Percentiles rank a stretch among this genome's conserved stretches.
Evolutionary conservation across 2,329 filamentous ascomycete species (phyloP).

Genomic region (Botrytis porri): DNA sequence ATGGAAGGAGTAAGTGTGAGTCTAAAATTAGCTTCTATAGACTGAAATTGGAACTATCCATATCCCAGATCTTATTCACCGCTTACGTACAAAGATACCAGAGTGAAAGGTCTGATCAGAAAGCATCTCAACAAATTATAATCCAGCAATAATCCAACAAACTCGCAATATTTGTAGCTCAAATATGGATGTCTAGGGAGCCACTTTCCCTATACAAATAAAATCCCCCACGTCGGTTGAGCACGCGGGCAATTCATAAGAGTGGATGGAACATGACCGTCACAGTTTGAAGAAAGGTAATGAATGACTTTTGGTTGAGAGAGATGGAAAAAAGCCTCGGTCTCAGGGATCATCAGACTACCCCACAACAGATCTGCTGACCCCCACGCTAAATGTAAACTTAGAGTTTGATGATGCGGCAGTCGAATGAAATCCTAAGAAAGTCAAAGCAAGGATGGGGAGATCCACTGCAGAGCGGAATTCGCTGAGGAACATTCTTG

Average conservation of each 20-base stretch:
- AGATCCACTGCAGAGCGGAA: not conserved
- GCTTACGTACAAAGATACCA: not conserved
- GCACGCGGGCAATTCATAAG: not conserved
- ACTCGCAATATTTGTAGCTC: not conserved
- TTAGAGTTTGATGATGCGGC: not conserved
- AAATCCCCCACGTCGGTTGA: not conserved
- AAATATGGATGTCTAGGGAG: not conserved
- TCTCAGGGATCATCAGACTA: not conserved
- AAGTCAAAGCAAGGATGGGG: not conserved
- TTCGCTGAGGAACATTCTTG: not conserved
- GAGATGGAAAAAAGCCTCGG: not conserved
- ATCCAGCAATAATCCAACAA: not conserved
- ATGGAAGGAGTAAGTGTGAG: not conserved
- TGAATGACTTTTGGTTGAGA: not conserved
- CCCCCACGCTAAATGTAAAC: not conserved
- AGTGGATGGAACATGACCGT: slow-evolving; percentile 3
- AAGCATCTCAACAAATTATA: slow-evolving; percentile 2
- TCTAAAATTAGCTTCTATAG: not conserved
- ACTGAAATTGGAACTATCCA: slow-evolving; percentile 8
- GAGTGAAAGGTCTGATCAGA: not conserved
- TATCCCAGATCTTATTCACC: not conserved
- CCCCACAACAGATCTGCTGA: not conserved
- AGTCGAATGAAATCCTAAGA: not conserved
- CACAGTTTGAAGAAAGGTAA: not conserved
- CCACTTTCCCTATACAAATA: not conserved